Conservation (phyloP, 163 green algal species). For the Scenedesmus sp. region DNA sequence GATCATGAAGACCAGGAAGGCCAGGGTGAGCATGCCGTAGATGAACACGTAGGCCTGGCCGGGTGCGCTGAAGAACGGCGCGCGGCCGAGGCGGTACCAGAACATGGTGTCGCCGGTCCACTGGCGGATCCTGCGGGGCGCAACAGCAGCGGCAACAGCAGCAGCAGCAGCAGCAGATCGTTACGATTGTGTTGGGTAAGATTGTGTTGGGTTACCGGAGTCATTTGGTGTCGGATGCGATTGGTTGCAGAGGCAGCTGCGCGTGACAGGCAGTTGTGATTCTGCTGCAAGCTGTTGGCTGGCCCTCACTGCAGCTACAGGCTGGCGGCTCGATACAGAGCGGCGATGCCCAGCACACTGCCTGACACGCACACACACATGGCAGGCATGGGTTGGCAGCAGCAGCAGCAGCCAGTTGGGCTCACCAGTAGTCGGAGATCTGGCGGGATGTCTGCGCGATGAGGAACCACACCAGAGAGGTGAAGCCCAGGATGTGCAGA, state of each 20-base stretch:
- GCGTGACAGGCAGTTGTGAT: too few species aligned
- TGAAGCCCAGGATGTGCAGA: conserved; percentile 46
- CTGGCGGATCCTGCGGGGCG: conserved; percentile 48
- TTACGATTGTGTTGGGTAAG: too few species aligned
- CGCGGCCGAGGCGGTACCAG: conserved; percentile 9
- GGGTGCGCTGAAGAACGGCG: neutral
- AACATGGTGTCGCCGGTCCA: conserved; percentile 44
- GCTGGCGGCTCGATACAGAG: too few species aligned
- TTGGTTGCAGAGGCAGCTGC: too few species aligned
- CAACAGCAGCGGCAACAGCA: neutral
- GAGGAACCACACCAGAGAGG: conserved; percentile 71
- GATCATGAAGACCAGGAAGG: conserved; percentile 71
- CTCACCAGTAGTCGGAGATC: conserved; percentile 72
- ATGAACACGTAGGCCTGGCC: conserved; percentile 59
- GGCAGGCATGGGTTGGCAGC: too few species aligned
- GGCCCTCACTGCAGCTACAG: too few species aligned
- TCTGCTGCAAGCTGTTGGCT: too few species aligned
- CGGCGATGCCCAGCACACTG: neutral
- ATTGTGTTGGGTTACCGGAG: too few species aligned
- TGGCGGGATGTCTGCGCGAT: conserved; percentile 70
- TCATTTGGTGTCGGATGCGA: too few species aligned
- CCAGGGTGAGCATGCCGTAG: conserved; percentile 61
- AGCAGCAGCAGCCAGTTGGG: neutral
- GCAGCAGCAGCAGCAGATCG: neutral
- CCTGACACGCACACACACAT: neutral